phyloP scores from a whole-genome alignment of 352 stramenopile species.

The Peronospora tabacina region DNA sequence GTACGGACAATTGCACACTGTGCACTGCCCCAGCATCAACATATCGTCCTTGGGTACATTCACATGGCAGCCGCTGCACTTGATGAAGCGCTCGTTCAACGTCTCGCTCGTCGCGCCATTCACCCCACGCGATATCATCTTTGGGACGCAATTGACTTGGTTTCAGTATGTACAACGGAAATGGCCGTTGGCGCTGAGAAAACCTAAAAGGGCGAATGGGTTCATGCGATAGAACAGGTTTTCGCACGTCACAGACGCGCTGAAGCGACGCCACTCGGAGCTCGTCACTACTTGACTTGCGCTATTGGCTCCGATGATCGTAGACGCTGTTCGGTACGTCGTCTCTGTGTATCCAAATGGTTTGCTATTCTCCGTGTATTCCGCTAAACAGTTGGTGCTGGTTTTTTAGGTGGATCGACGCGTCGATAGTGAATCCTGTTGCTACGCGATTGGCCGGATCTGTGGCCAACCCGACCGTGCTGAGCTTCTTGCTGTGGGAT shows the following conservation, averaged over 20 bases:
- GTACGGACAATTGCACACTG: slow-evolving; percentile 44
- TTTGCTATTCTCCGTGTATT: no score
- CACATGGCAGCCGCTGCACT: slow-evolving; percentile 59
- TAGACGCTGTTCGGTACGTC: slow-evolving; percentile 40
- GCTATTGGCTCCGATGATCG: slow-evolving; percentile 26
- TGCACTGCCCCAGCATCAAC: slow-evolving; percentile 50
- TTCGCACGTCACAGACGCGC: slow-evolving; percentile 11
- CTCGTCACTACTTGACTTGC: slow-evolving; percentile 17
- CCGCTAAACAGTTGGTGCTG: background rate
- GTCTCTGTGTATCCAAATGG: background rate
- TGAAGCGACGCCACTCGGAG: slow-evolving; percentile 3
- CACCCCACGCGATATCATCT: slow-evolving; percentile 37
- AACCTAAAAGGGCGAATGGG: background rate
- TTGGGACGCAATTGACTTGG: background rate
- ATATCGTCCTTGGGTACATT: slow-evolving; percentile 79
- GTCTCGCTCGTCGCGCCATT: slow-evolving; percentile 49
- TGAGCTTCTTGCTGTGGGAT: slow-evolving; percentile 69
- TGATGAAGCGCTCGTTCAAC: slow-evolving; percentile 76
- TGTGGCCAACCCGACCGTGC: slow-evolving; percentile 66
- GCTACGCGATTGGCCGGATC: slow-evolving; percentile 46
- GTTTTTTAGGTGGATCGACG: slow-evolving; percentile 44
- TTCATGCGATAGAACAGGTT: slow-evolving; percentile 7
- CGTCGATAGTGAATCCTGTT: slow-evolving; percentile 51
- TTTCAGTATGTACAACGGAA: background rate
- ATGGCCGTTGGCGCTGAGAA: slow-evolving; percentile 4